A percentile compares a stretch with the other conserved stretches of the same genome.
These are phyloP conservation scores for Cladosporium sp. DNA, from an alignment of 2,329 filamentous ascomycete genomes.

Conservation along the genomic window DNA sequence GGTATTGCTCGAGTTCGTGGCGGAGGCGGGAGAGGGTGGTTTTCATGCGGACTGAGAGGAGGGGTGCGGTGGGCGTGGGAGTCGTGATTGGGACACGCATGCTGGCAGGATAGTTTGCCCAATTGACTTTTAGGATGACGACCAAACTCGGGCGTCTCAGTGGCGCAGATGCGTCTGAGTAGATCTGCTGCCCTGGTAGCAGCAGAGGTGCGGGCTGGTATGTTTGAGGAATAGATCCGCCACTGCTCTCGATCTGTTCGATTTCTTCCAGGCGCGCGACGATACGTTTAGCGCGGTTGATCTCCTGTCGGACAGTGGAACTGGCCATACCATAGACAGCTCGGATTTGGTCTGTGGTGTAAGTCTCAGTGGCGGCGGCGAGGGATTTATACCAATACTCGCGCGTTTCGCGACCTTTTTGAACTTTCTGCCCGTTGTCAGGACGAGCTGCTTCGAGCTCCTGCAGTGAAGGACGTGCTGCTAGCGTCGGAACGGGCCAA, in stretches of 20 bases:
- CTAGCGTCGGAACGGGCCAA: not conserved
- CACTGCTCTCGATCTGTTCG: not conserved
- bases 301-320: not conserved
- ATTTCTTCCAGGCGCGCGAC: not conserved
- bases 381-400: conserved; percentile 13
- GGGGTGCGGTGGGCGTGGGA: not conserved
- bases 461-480: not conserved
- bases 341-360: not conserved
- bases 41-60: conserved; percentile 9
- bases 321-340: not conserved
- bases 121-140: not conserved
- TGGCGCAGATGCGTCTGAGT: not conserved
- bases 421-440: not conserved
- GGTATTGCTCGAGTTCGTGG: not conserved
- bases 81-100: not conserved
- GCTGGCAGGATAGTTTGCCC: not conserved
- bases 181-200: conserved; percentile 10
- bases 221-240: not conserved
- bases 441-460: conserved; percentile 13
- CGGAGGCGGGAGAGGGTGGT: not conserved
- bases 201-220: not conserved
- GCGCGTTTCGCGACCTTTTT: not conserved
- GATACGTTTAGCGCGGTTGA: not conserved
- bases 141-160: not conserved
- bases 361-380: not conserved